phyloP scores from a whole-genome alignment of 306 rosid genomes.

The Vigna reflexopilosa region DNA sequence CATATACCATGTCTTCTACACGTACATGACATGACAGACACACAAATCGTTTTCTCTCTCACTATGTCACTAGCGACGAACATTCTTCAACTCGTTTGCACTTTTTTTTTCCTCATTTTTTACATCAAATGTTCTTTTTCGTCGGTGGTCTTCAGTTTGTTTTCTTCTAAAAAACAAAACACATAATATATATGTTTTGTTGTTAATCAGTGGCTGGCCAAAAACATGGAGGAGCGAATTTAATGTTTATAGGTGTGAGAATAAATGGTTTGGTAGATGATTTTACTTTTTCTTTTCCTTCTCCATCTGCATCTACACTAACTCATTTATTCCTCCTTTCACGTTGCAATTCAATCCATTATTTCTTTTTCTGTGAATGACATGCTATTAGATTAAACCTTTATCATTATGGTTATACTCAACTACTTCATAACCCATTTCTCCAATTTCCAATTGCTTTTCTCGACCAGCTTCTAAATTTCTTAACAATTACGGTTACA shows the following conservation, averaged over 20 bases:
- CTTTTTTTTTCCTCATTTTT: neutral
- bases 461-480: neutral
- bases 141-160: neutral
- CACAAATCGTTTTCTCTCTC: neutral
- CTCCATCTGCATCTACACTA: neutral
- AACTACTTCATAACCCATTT: too few species aligned
- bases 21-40: conserved; percentile 19
- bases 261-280: conserved; percentile 23
- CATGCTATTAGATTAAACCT: too few species aligned
- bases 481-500: neutral
- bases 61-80: neutral
- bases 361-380: neutral
- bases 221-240: neutral
- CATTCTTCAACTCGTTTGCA: neutral
- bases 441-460: too few species aligned
- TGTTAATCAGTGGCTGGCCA: neutral
- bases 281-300: neutral
- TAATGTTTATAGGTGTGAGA: conserved; percentile 37
- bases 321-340: neutral
- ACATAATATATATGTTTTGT: neutral
- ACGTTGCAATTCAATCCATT: neutral
- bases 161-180: neutral
- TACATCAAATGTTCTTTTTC: neutral
- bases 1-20: neutral
- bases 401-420: too few species aligned